Conservation (phyloP, 1,139 yeast species). For the Candida glucosophila region DNA sequence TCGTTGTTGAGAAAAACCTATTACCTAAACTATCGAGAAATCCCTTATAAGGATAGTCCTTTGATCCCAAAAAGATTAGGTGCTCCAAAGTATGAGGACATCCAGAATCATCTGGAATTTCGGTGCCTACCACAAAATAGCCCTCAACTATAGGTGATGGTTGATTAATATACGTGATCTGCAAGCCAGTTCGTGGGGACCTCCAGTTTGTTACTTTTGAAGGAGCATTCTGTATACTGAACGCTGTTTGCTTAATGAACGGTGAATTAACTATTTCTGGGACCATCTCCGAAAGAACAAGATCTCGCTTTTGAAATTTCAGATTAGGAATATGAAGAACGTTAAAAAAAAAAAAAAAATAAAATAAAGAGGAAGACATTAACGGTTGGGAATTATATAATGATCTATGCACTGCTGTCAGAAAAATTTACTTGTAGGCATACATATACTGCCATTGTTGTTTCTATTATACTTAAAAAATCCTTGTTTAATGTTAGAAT, state of each 20-base stretch:
- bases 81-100: slow-evolving; percentile 96
- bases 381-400: too few relatives aligned
- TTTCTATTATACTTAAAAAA: too few relatives aligned
- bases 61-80: slow-evolving; percentile 88
- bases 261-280: too few relatives aligned
- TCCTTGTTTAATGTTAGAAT: slow-evolving; percentile 1
- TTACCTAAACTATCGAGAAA: slow-evolving; percentile 81
- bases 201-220: slow-evolving; percentile 61
- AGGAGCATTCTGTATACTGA: slow-evolving; percentile 58
- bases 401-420: too few relatives aligned
- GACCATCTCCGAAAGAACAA: too few relatives aligned
- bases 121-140: slow-evolving; percentile 91
- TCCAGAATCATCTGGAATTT: slow-evolving; percentile 79
- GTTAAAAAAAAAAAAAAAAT: too few relatives aligned
- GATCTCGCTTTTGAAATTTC: too few relatives aligned
- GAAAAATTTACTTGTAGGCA: too few relatives aligned
- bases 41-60: slow-evolving; percentile 86
- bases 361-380: too few relatives aligned
- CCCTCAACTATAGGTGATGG: slow-evolving; percentile 90
- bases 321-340: too few relatives aligned
- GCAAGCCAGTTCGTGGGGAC: slow-evolving; percentile 73
- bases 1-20: slow-evolving; percentile 75
- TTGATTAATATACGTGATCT: slow-evolving; percentile 66
- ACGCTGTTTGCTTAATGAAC: slow-evolving; percentile 41
- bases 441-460: too few relatives aligned